phyloP scores from a whole-genome alignment of 2,329 filamentous ascomycete genomes.

The Aspergillus japonicus region DNA sequence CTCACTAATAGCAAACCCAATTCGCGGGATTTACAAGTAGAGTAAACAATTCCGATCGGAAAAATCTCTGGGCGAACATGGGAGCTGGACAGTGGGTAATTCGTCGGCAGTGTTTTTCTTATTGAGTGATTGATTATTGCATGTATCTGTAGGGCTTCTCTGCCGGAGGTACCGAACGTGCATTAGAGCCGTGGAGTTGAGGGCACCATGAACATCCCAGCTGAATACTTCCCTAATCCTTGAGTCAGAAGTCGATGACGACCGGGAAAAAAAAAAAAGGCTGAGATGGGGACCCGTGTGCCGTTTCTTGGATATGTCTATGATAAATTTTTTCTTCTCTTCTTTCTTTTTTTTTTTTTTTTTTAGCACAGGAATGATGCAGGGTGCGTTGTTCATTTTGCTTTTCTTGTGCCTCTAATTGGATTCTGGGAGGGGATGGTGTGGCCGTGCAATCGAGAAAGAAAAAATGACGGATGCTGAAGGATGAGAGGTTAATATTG shows the following conservation, averaged over 20 bases:
- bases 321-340: no score
- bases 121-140: no score
- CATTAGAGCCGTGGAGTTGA: not conserved
- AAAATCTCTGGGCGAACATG: no score
- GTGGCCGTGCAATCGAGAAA: not conserved
- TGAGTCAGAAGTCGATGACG: not conserved
- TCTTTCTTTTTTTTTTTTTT: no score
- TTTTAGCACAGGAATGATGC: not conserved
- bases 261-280: not conserved
- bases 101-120: no score
- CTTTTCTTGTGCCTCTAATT: not conserved
- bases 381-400: not conserved
- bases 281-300: not conserved
- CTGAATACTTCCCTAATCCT: constrained; percentile 7
- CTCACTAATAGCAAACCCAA: no score
- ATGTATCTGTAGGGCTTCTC: not conserved
- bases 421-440: not conserved
- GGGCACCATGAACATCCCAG: constrained; percentile 12
- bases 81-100: not conserved
- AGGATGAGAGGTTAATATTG: constrained; percentile 2
- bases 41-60: no score
- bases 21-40: no score
- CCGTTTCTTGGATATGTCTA: no score
- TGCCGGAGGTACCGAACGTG: constrained; percentile 13
- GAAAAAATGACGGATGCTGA: not conserved